Evolutionary conservation across 2,329 filamentous ascomycete genomes (phyloP).

Genomic region (Ustulina deusta): DNA sequence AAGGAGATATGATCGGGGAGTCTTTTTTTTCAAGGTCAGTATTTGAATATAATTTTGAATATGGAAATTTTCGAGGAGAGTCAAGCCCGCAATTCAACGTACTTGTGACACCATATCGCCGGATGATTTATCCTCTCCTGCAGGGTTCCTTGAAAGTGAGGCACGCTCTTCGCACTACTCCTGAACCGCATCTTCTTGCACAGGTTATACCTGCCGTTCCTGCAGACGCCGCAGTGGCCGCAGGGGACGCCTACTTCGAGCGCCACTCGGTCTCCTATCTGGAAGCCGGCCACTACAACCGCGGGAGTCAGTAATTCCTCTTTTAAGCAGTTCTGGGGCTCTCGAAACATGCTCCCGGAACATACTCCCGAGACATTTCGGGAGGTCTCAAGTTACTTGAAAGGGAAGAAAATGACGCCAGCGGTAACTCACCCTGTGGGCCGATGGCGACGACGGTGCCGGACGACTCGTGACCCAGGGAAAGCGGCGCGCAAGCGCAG

Average conservation of each 20-base stretch:
- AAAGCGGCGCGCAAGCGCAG: conserved; percentile 73
- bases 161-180: conserved; percentile 72
- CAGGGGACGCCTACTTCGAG: conserved; percentile 57
- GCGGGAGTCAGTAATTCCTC: too few species aligned
- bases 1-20: conserved; percentile 70
- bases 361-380: too few species aligned
- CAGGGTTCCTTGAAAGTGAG: conserved; percentile 72
- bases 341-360: too few species aligned
- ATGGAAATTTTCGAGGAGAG: not conserved
- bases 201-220: conserved; percentile 69
- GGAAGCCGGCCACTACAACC: conserved; percentile 64
- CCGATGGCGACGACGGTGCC: conserved; percentile 69
- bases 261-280: conserved; percentile 66
- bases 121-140: conserved; percentile 73
- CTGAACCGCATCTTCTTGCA: conserved; percentile 72
- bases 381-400: too few species aligned
- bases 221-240: conserved; percentile 56
- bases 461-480: conserved; percentile 72
- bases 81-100: conserved; percentile 44
- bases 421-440: too few species aligned
- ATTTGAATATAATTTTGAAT: too few species aligned
- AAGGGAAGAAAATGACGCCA: too few species aligned
- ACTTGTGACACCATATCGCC: conserved; percentile 72
- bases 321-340: too few species aligned
- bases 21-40: conserved; percentile 55